phyloP scores from a whole-genome alignment of 2,329 filamentous ascomycete genomes.

The Cyanodermella asteris region DNA sequence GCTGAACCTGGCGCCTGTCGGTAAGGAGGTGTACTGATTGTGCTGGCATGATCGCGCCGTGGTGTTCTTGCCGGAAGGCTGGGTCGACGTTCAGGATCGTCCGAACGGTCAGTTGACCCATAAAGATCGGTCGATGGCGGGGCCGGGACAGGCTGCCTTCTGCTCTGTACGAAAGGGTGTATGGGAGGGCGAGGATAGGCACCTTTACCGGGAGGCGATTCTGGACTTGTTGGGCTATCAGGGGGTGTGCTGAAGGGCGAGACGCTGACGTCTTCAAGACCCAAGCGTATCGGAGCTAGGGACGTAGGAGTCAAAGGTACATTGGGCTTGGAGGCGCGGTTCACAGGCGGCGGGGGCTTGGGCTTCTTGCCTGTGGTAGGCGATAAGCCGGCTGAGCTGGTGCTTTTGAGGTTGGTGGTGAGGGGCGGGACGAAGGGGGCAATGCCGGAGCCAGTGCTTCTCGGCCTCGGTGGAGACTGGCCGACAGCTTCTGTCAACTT shows the following conservation, averaged over 20 bases:
- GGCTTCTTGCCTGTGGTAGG: background rate
- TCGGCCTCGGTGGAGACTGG: too few relatives aligned
- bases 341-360: slow-evolving; percentile 46
- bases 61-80: slow-evolving; percentile 18
- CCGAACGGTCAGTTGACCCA: slow-evolving; percentile 27
- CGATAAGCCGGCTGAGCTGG: too few relatives aligned
- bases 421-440: too few relatives aligned
- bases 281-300: slow-evolving; percentile 20
- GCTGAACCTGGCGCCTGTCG: too few relatives aligned
- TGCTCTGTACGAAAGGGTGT: slow-evolving; percentile 13
- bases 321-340: slow-evolving; percentile 59
- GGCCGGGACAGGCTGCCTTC: too few relatives aligned
- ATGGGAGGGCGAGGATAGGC: slow-evolving; percentile 14
- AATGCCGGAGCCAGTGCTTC: too few relatives aligned
- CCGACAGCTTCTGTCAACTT: too few relatives aligned
- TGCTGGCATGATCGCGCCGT: slow-evolving; percentile 8
- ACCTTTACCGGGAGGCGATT: slow-evolving; percentile 13
- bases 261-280: too few relatives aligned
- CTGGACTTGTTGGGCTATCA: slow-evolving; percentile 41
- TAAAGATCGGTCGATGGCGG: too few relatives aligned
- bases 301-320: slow-evolving; percentile 27
- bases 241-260: slow-evolving; percentile 82
- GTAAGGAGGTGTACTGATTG: slow-evolving; percentile 6
- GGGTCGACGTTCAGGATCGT: slow-evolving; percentile 26
- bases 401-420: too few relatives aligned